Evolutionary conservation across 2,329 filamentous ascomycete genomes (phyloP).

Genomic region (Fusarium guadeloupense): DNA sequence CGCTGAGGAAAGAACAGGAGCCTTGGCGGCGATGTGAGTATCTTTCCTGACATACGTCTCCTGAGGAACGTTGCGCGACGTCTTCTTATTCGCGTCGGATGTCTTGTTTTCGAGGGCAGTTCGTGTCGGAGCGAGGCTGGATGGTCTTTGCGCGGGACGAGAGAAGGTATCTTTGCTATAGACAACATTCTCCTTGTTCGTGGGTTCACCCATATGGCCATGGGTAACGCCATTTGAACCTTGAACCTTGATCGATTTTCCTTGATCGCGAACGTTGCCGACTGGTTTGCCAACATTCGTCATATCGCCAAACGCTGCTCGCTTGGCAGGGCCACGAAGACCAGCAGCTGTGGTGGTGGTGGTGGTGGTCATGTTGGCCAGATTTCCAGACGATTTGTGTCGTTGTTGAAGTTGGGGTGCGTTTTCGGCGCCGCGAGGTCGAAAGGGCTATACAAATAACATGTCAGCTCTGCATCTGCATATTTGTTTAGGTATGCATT

Average conservation of each 20-base stretch:
- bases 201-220: constrained; percentile 35
- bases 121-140: constrained; percentile 36
- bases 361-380: constrained; percentile 50
- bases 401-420: constrained; percentile 72
- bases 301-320: constrained; percentile 82
- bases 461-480: constrained; percentile 26
- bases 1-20: constrained; percentile 22
- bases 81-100: constrained; percentile 41
- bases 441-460: constrained; percentile 49
- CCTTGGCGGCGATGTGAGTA: constrained; percentile 26
- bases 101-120: constrained; percentile 36
- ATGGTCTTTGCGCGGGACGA: constrained; percentile 50
- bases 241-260: constrained; percentile 50
- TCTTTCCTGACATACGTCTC: constrained; percentile 36
- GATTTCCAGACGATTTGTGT: constrained; percentile 79
- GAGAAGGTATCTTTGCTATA: constrained; percentile 50
- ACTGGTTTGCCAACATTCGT: constrained; percentile 70
- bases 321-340: constrained; percentile 66
- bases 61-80: constrained; percentile 23
- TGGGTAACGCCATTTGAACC: constrained; percentile 40
- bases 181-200: constrained; percentile 58
- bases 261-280: constrained; percentile 44
- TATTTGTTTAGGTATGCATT: constrained; percentile 5
- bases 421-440: constrained; percentile 61
- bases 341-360: constrained; percentile 41